Conservation (phyloP, 208 protist species). For the Trypanosoma cruzi region DNA sequence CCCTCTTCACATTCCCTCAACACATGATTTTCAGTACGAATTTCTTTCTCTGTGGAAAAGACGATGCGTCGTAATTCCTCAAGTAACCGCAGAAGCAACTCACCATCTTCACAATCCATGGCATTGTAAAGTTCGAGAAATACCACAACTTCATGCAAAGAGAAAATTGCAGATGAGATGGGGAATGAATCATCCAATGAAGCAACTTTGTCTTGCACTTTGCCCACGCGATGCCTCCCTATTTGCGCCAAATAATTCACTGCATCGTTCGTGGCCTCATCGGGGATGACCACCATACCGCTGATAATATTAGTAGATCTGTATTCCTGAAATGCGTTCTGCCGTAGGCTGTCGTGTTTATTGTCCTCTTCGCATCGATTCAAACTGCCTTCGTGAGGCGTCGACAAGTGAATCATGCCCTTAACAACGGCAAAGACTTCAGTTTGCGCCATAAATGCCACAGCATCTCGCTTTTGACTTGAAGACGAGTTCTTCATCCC, state of each 20-base stretch:
- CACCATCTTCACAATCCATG: slow-evolving; percentile 60
- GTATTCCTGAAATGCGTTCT: background rate
- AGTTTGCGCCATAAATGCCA: slow-evolving; percentile 7
- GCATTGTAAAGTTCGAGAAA: slow-evolving; percentile 62
- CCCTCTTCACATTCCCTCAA: background rate
- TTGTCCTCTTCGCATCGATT: background rate
- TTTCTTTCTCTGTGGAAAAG: background rate
- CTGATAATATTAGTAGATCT: background rate
- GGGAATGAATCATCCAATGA: background rate
- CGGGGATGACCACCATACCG: slow-evolving; percentile 14
- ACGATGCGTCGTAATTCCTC: slow-evolving; percentile 52
- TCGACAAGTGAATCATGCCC: slow-evolving; percentile 7
- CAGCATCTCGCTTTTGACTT: background rate
- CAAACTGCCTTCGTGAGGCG: background rate
- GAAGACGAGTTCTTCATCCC: background rate
- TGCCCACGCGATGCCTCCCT: background rate
- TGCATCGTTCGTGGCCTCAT: slow-evolving; percentile 7
- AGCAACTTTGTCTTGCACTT: background rate
- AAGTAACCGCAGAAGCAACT: slow-evolving; percentile 58
- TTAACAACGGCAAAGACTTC: slow-evolving; percentile 22
- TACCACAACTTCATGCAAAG: slow-evolving; percentile 44
- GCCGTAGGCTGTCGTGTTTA: background rate
- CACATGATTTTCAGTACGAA: background rate
- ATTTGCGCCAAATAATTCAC: slow-evolving; percentile 13
- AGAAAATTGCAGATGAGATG: slow-evolving; percentile 13